Base-by-base conservation (phyloP, 192 early-diverging fungal species). In the Chytriomyces sp. region DNA sequence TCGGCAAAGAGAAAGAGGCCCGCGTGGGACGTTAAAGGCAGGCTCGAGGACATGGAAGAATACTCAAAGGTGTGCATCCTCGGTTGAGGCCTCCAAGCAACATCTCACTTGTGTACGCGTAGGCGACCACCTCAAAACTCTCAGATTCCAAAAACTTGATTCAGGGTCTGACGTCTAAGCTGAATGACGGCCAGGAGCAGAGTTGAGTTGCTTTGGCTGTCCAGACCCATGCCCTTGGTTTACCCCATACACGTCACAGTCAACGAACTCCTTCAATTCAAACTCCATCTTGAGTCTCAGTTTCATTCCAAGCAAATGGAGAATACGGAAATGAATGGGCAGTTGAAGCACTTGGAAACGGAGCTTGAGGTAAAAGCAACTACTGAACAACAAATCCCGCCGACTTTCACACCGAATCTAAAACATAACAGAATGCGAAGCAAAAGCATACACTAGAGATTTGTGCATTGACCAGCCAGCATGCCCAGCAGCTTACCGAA, bases 31-130 rank as follows among this genome's bases (percentile, higher is more conserved):
- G 83, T 87, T 0, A 91, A 88, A 66, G 93, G 93, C 2, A 84
- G 92, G n/a, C 77, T 95, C 4, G 80, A 89, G 64, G 93, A 95
- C 77, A 83, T 93, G 79, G 91, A 95, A 72, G 81, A 92, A 74
- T 79, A 81, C 32, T 30, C 17, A 28, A 57, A 57, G 30, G 19
- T 10, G 41, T 7, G 8, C 19, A 7, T 44, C 8, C 41, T 44
- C 19, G 41, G 19, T 19, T 44, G 8, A 19, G 19, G 8, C 19
- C 7, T 19, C 7, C 39, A 22, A 75, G 83, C 31, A 84, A 83
- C 36, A 66, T n/a, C n/a, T n/a, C n/a, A n/a, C n/a, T n/a, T n/a
- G n/a, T n/a, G n/a, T n/a, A n/a, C n/a, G n/a, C n/a, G n/a, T n/a
- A n/a, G n/a, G 44, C 81, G 14, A 82, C 75, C 19, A 41, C 63